Evolutionary conservation across 1,284 basidiomycete genomes (phyloP), one percentile per base, ranked within the genome.

Genomic region (Mycosarcoma mackinlayi): DNA sequence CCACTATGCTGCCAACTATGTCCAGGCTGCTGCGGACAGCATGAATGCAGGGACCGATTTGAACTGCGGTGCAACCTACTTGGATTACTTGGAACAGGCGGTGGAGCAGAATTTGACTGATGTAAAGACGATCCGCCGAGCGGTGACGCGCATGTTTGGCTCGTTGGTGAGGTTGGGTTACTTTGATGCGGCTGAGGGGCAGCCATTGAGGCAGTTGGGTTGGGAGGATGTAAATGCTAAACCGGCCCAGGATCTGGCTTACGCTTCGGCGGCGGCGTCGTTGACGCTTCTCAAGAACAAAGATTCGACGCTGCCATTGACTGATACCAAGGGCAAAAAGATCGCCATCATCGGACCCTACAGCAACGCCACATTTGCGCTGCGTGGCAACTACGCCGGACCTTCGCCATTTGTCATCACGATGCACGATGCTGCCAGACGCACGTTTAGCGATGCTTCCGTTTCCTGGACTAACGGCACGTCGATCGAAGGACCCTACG

Each of bases 1-100:
- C 21, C 48, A 51, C 38, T 57, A 63, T 11, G 47, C 60, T 1
- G 16, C 35, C 9, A 46, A 40, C 49, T 63, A 63, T 31, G 41
- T 63, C 13, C 28, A 49, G 18, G 60, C 60, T 3, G 53, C 60
- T 0, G 53, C 60, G 8, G 54, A 57, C 37, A 45, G 39, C 16
- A 57, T 63, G 7, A 63, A 63, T 14, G 53, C 60, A 16, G 60
- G 60, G 1, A 57, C 53, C 18, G 60, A 57, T 27, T 37, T 63
- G 5, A 38, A 63, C 42, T 63, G 60, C 54, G 60, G 60, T n/a
- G 60, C 53, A 7, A 63, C 60, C n/a, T 63, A 63, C 14, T 21
- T 13, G 5, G 60, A 63, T 10, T 51, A 57, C 33, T 38, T 63
- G 1, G 35, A 5, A 3, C 6, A 19, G n/a, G 60, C 60, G 5